A percentile compares a stretch with the other conserved stretches of the same genome.
Evolutionary conservation across 768 basidiomycete genomes (phyloP).

Genomic region (Kwoniella europaea): DNA sequence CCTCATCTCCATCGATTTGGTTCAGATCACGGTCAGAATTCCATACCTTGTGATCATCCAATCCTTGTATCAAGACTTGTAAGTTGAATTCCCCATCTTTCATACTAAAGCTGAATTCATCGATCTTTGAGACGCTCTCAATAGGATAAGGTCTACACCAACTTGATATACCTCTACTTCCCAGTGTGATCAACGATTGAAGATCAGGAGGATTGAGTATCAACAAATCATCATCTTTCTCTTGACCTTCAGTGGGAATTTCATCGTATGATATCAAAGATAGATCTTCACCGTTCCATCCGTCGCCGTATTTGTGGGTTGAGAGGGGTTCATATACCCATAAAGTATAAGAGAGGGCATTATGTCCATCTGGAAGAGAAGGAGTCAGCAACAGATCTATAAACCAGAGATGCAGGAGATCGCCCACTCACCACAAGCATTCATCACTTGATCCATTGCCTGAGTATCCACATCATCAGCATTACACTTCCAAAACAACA

Average conservation of each 20-base stretch:
- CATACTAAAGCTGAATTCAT: constrained; percentile 76
- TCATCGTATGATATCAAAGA: constrained; percentile 55
- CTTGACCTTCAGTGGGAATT: neutral
- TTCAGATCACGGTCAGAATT: neutral
- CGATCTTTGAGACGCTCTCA: constrained; percentile 73
- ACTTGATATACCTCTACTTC: constrained; percentile 80
- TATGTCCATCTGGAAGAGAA: constrained; percentile 77
- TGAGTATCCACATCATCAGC: constrained; percentile 5
- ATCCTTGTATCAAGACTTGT: constrained; percentile 62
- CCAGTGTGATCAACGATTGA: constrained; percentile 56
- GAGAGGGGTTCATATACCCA: constrained; percentile 79
- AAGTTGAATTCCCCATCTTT: constrained; percentile 72
- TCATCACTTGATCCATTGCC: constrained; percentile 44
- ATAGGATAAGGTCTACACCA: constrained; percentile 85
- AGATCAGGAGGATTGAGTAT: constrained; percentile 37
- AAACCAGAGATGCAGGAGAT: constrained; percentile 48
- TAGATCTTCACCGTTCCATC: constrained; percentile 64
- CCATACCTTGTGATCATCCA: neutral
- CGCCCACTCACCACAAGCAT: constrained; percentile 66
- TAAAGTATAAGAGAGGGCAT: constrained; percentile 76
- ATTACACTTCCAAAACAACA: neutral
- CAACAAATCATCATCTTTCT: constrained; percentile 33
- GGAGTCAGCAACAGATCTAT: constrained; percentile 68
- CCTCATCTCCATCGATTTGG: neutral
- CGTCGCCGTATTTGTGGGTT: constrained; percentile 86